Conservation (phyloP, 1,284 basidiomycete genomes). For the Porodaedalea pini region DNA sequence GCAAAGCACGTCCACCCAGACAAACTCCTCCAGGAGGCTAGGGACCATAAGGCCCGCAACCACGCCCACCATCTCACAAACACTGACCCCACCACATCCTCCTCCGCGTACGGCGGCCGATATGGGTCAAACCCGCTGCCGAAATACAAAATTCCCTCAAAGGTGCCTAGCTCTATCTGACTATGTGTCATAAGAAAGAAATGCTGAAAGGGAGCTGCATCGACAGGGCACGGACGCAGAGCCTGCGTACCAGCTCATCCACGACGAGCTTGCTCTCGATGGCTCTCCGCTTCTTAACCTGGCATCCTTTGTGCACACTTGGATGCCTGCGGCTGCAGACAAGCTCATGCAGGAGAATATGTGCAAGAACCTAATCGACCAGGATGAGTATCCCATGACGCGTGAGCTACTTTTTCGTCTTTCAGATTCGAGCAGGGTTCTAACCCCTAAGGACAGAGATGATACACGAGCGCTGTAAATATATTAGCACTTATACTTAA, state of each 20-base stretch:
- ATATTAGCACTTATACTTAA: not conserved
- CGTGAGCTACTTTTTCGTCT: slow-evolving; percentile 40
- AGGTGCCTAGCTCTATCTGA: slow-evolving; percentile 34
- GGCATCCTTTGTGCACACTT: slow-evolving; percentile 69
- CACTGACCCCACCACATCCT: slow-evolving; percentile 31
- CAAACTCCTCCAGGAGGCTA: slow-evolving; percentile 51
- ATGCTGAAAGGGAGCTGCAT: not conserved
- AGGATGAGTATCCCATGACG: slow-evolving; percentile 89
- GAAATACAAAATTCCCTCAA: slow-evolving; percentile 62
- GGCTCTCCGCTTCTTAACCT: slow-evolving; percentile 79
- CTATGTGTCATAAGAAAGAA: not conserved
- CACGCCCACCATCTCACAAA: slow-evolving; percentile 38
- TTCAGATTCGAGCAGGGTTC: not conserved
- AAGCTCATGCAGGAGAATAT: slow-evolving; percentile 82
- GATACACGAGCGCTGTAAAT: slow-evolving; percentile 72
- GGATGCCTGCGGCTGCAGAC: slow-evolving; percentile 61
- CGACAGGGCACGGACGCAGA: slow-evolving; percentile 51
- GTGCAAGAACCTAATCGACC: slow-evolving; percentile 86
- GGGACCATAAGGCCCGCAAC: slow-evolving; percentile 34
- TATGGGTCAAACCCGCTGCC: slow-evolving; percentile 63
- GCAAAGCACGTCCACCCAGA: slow-evolving; percentile 67
- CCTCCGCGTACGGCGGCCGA: slow-evolving; percentile 57
- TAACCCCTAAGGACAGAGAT: slow-evolving; percentile 41
- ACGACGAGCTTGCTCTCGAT: slow-evolving; percentile 81
- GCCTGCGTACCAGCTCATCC: slow-evolving; percentile 76